Evolutionary conservation across 2,329 filamentous ascomycete species (phyloP).

Genomic region (Orbilia javanica): DNA sequence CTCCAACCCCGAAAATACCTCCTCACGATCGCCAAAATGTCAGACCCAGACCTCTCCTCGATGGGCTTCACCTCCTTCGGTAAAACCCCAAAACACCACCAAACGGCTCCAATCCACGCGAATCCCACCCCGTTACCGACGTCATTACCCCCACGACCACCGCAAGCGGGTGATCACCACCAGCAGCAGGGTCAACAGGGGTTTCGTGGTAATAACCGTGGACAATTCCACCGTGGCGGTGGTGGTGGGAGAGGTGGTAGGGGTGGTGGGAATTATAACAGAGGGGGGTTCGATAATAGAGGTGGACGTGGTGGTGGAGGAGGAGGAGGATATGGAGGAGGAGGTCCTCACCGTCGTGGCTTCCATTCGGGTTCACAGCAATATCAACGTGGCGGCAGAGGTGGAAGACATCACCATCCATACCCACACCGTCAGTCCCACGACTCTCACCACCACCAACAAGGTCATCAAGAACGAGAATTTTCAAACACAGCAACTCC

Average conservation of each 20-base stretch:
- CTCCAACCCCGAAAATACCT: not conserved
- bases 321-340: too few species aligned
- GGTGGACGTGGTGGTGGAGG: too few species aligned
- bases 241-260: too few species aligned
- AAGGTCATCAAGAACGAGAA: slow-evolving; percentile 26
- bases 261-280: not conserved
- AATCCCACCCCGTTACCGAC: slow-evolving; percentile 19
- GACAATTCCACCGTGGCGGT: not conserved
- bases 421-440: slow-evolving; percentile 12
- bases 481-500: slow-evolving; percentile 6
- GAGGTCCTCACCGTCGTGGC: slow-evolving; percentile 40
- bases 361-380: slow-evolving; percentile 19
- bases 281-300: slow-evolving; percentile 28
- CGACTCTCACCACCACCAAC: not conserved
- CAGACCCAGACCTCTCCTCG: slow-evolving; percentile 44
- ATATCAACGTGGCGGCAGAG: slow-evolving; percentile 8
- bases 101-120: slow-evolving; percentile 36
- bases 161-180: too few species aligned
- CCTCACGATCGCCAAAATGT: slow-evolving; percentile 25
- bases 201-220: not conserved
- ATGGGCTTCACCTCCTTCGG: slow-evolving; percentile 57
- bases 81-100: slow-evolving; percentile 26
- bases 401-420: slow-evolving; percentile 37
- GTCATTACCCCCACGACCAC: slow-evolving; percentile 33
- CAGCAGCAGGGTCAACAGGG: not conserved